Evolutionary conservation across 495 filamentous ascomycete species (phyloP).

Genomic region (Patellaria atrata): DNA sequence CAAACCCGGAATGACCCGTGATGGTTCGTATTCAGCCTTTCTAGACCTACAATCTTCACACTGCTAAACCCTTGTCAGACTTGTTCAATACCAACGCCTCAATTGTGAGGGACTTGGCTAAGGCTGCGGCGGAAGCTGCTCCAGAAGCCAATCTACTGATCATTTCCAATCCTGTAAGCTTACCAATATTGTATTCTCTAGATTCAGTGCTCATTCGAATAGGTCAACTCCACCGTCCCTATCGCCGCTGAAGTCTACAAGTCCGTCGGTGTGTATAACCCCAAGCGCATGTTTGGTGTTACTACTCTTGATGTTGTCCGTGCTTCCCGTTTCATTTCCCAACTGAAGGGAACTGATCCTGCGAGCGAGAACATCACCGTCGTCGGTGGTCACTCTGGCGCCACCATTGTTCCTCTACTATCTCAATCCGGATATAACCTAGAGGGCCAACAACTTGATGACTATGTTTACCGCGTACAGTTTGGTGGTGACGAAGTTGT

Average conservation of each 20-base stretch:
- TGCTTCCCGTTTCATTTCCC: constrained; percentile 89
- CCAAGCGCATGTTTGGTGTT: constrained; percentile 95
- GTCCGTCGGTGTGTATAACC: constrained; percentile 86
- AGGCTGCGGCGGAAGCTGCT: constrained; percentile 76
- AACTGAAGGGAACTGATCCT: constrained; percentile 82
- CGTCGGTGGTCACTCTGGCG: constrained; percentile 91
- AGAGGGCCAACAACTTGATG: constrained; percentile 53
- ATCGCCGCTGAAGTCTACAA: constrained; percentile 97
- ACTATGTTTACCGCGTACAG: constrained; percentile 87
- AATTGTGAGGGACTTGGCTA: constrained; percentile 96
- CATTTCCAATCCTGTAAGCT: constrained; percentile 79
- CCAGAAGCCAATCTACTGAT: constrained; percentile 92
- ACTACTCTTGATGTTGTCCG: constrained; percentile 98
- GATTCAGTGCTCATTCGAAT: neutral
- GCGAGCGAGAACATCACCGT: constrained; percentile 86
- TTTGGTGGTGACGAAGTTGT: constrained; percentile 99
- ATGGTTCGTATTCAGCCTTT: constrained; percentile 38
- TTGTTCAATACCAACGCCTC: constrained; percentile 99
- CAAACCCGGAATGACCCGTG: constrained; percentile 99
- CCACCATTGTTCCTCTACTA: constrained; percentile 94
- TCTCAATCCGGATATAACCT: constrained; percentile 84
- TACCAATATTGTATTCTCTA: neutral
- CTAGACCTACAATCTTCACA: neutral
- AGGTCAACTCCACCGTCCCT: constrained; percentile 95
- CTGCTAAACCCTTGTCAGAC: constrained; percentile 34